A percentile compares a stretch with the other conserved stretches of the same genome.
Evolutionary conservation across 1,139 yeast genomes (phyloP).

Genomic region (Sugiyamaella neomexicana): DNA sequence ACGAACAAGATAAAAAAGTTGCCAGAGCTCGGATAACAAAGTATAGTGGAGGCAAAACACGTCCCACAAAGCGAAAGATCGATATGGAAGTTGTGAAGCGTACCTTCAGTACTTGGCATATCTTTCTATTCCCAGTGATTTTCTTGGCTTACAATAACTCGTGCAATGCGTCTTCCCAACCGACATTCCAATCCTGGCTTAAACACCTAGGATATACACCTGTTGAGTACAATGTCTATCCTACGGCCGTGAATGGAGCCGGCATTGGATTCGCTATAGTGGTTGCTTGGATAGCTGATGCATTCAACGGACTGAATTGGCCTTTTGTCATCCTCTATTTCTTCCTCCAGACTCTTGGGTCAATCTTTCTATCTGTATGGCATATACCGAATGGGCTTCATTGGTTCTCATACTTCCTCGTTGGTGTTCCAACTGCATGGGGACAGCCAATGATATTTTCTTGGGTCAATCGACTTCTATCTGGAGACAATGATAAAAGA

Average conservation of each 20-base stretch:
- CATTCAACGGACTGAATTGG: slow-evolving; percentile 48
- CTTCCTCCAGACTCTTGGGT: slow-evolving; percentile 45
- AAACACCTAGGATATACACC: slow-evolving; percentile 48
- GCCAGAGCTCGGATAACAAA: slow-evolving; percentile 42
- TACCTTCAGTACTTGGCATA: slow-evolving; percentile 52
- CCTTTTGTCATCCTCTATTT: slow-evolving; percentile 45
- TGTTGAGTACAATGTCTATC: slow-evolving; percentile 49
- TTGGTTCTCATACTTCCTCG: slow-evolving; percentile 50
- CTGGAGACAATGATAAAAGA: slow-evolving; percentile 52
- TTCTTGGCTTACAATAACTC: slow-evolving; percentile 54
- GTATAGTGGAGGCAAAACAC: slow-evolving; percentile 44
- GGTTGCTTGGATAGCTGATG: slow-evolving; percentile 49
- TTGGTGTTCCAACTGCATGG: slow-evolving; percentile 50
- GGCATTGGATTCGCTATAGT: slow-evolving; percentile 47
- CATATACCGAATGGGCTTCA: slow-evolving; percentile 50
- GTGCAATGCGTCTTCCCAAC: slow-evolving; percentile 48
- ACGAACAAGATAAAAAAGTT: slow-evolving; percentile 39
- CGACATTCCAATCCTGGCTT: slow-evolving; percentile 57
- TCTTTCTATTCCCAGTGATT: slow-evolving; percentile 50
- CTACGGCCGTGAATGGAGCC: slow-evolving; percentile 49
- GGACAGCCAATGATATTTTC: slow-evolving; percentile 53
- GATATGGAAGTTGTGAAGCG: slow-evolving; percentile 46
- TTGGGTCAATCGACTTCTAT: slow-evolving; percentile 54
- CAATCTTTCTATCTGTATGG: slow-evolving; percentile 50
- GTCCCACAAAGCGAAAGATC: slow-evolving; percentile 23